A percentile compares a stretch with the other conserved stretches of the same genome.
Evolutionary conservation across 2,329 filamentous ascomycete genomes (phyloP).

Genomic region (Fusarium sp.): DNA sequence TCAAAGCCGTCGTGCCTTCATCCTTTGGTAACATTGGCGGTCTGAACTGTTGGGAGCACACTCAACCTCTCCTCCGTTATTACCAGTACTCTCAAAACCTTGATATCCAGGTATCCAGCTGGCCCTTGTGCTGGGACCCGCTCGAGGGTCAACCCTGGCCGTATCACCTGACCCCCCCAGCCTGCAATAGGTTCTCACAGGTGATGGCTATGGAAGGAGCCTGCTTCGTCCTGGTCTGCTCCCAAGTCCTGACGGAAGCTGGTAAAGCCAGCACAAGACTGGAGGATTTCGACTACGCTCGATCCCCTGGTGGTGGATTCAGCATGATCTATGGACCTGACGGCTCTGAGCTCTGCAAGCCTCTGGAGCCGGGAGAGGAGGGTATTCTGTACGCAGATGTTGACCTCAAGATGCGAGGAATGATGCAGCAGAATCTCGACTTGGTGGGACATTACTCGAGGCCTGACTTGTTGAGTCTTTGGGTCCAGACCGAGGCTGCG

Average conservation of each 20-base stretch:
- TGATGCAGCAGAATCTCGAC: not conserved
- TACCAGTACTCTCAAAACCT: constrained; percentile 6
- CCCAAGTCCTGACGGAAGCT: not conserved
- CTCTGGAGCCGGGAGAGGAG: not conserved
- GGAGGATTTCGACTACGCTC: not conserved
- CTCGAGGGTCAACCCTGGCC: not conserved
- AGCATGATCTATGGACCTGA: not conserved
- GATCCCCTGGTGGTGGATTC: not conserved
- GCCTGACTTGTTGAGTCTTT: not conserved
- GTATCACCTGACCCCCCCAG: not conserved
- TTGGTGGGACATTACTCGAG: not conserved
- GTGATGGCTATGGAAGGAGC: not conserved
- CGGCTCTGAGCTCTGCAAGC: not conserved
- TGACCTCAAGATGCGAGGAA: not conserved
- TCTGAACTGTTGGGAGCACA: constrained; percentile 56
- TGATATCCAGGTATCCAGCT: not conserved
- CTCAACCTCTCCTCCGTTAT: constrained; percentile 7
- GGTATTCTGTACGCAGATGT: not conserved
- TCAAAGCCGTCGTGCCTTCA: constrained; percentile 51
- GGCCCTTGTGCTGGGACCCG: not conserved
- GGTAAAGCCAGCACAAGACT: not conserved
- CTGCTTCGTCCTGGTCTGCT: not conserved
- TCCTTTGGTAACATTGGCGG: constrained; percentile 50
- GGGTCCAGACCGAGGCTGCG: not conserved
- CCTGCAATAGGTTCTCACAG: not conserved